phyloP scores from a whole-genome alignment of 2,329 filamentous ascomycete species.

The Lachnum nothofagi region DNA sequence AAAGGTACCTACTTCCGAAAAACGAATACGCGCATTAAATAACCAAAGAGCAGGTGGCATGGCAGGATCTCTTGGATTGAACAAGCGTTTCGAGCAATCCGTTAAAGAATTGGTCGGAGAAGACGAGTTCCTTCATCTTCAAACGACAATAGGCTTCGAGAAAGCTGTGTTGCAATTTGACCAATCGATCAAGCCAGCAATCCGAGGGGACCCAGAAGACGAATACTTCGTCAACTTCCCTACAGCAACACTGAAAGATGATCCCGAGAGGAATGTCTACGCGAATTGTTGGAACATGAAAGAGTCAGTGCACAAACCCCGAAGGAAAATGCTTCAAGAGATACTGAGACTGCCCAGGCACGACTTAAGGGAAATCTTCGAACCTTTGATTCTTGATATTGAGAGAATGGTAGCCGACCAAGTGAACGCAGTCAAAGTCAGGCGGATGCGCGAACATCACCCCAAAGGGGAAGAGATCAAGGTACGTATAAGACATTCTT shows the following conservation, averaged over 20 bases:
- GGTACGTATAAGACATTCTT: constrained; percentile 27
- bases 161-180: constrained; percentile 32
- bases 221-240: constrained; percentile 30
- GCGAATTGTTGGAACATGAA: constrained; percentile 20
- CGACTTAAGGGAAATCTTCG: constrained; percentile 52
- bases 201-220: constrained; percentile 22
- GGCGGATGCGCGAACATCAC: constrained; percentile 33
- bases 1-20: constrained; percentile 11
- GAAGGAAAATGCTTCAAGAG: neutral
- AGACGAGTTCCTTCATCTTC: constrained; percentile 28
- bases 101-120: constrained; percentile 27
- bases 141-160: constrained; percentile 24
- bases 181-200: constrained; percentile 28
- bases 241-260: constrained; percentile 23
- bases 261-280: constrained; percentile 19
- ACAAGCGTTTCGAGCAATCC: constrained; percentile 25
- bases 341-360: constrained; percentile 29
- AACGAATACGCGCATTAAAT: neutral
- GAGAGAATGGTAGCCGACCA: constrained; percentile 39
- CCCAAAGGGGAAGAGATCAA: constrained; percentile 39
- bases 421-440: constrained; percentile 38
- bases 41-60: constrained; percentile 25
- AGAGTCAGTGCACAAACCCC: constrained; percentile 9
- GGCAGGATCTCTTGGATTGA: constrained; percentile 27
- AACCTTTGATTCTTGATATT: constrained; percentile 39